phyloP scores from a whole-genome alignment of 1,284 basidiomycete genomes.

The Ustilago sp. region DNA sequence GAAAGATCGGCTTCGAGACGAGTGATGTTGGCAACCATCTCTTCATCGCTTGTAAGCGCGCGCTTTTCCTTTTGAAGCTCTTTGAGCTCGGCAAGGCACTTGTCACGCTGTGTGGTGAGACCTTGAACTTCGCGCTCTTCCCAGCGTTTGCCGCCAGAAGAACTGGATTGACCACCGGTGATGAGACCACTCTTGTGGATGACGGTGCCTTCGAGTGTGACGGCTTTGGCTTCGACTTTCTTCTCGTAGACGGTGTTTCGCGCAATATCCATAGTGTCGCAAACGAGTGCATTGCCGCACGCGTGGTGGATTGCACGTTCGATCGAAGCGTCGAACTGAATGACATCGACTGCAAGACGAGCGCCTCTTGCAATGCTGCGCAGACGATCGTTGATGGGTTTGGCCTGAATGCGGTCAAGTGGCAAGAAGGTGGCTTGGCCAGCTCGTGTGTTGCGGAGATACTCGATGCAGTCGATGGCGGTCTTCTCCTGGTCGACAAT shows the following conservation, averaged over 20 bases:
- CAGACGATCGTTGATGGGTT: conserved; percentile 93
- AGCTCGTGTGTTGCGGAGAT: conserved; percentile 91
- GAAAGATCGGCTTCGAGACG: conserved; percentile 81
- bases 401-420: conserved; percentile 93
- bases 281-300: conserved; percentile 93
- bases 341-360: conserved; percentile 91
- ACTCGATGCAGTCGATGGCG: conserved; percentile 96
- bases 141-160: conserved; percentile 72
- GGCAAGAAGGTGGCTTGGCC: conserved; percentile 98
- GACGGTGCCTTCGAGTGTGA: conserved; percentile 94
- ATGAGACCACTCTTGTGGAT: conserved; percentile 98
- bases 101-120: conserved; percentile 77
- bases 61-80: conserved; percentile 86
- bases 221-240: conserved; percentile 95
- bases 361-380: conserved; percentile 91
- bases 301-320: conserved; percentile 96
- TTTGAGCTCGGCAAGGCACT: conserved; percentile 80
- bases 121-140: conserved; percentile 92
- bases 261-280: conserved; percentile 93
- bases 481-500: conserved; percentile 97
- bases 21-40: conserved; percentile 80
- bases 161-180: conserved; percentile 89
- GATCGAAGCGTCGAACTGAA: conserved; percentile 61
- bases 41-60: conserved; percentile 83
- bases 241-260: conserved; percentile 91